Conservation (phyloP, 2,329 filamentous ascomycete genomes). For the Hymenoscyphus fraxineus region DNA sequence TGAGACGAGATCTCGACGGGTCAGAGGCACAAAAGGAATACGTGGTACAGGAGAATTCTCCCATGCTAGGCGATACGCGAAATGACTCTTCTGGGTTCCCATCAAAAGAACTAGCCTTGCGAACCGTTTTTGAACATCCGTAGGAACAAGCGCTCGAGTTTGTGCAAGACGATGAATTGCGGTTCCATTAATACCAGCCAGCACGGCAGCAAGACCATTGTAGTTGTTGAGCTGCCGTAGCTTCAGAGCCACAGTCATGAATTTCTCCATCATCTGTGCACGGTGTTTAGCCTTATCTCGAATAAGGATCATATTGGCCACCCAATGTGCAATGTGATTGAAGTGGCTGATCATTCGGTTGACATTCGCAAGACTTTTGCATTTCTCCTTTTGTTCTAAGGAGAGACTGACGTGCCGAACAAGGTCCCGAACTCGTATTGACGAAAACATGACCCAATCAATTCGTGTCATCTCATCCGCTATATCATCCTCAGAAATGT, state of each 20-base stretch:
- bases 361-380: conserved; percentile 76
- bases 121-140: conserved; percentile 75
- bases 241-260: conserved; percentile 85
- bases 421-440: conserved; percentile 87
- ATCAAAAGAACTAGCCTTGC: conserved; percentile 86
- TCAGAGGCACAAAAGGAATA: conserved; percentile 90
- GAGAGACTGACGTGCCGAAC: conserved; percentile 85
- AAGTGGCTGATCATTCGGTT: conserved; percentile 94
- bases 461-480: conserved; percentile 91
- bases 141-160: conserved; percentile 71
- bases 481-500: conserved; percentile 76
- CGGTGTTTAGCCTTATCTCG: conserved; percentile 95
- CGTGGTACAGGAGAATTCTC: conserved; percentile 87
- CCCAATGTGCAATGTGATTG: conserved; percentile 80
- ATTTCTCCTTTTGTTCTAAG: conserved; percentile 66
- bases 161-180: conserved; percentile 79
- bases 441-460: conserved; percentile 97
- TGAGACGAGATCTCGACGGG: conserved; percentile 83
- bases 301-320: conserved; percentile 78
- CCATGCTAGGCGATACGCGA: conserved; percentile 95
- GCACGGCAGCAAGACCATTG: conserved; percentile 88
- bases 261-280: conserved; percentile 87
- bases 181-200: conserved; percentile 87
- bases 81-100: conserved; percentile 88
- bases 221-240: conserved; percentile 93